Conservation (phyloP, 192 early-diverging fungal genomes). For the Linnemannia exigua region DNA sequence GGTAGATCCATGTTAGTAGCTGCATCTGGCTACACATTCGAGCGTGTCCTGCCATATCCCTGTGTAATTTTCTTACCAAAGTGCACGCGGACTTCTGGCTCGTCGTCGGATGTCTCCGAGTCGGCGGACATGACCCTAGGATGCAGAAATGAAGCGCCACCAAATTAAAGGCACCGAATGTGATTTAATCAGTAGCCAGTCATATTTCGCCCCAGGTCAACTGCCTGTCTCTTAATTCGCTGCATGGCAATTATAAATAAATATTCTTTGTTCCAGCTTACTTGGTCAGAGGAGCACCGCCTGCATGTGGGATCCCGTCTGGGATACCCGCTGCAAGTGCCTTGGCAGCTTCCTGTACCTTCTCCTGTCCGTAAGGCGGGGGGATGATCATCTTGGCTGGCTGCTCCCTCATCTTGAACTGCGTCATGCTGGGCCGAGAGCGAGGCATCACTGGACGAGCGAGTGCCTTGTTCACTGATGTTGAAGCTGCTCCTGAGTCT, state of each 20-base stretch:
- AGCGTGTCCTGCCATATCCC: no score
- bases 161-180: neutral
- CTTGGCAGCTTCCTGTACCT: slow-evolving; percentile 35
- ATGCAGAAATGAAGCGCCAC: slow-evolving; percentile 3
- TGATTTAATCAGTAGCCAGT: neutral
- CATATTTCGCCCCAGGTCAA: neutral
- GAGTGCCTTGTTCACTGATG: neutral
- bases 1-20: neutral
- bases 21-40: neutral
- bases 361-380: slow-evolving; percentile 38
- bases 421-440: slow-evolving; percentile 34
- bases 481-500: neutral
- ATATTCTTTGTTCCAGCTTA: neutral
- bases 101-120: slow-evolving; percentile 45
- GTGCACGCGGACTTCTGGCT: slow-evolving; percentile 36
- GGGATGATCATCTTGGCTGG: slow-evolving; percentile 50
- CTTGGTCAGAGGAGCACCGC: neutral
- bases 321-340: slow-evolving; percentile 47
- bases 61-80: slow-evolving; percentile 18
- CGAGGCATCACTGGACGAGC: slow-evolving; percentile 30
- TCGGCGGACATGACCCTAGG: slow-evolving; percentile 25
- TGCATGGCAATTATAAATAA: neutral
- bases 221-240: no score
- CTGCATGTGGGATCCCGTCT: slow-evolving; percentile 31
- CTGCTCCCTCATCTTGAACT: slow-evolving; percentile 30